Percentiles rank a stretch among this genome's conserved stretches.
These are phyloP conservation scores for Aegilops sharonensis DNA, from an alignment of 176 grass and related monocot genomes.

Conservation along the genomic window DNA sequence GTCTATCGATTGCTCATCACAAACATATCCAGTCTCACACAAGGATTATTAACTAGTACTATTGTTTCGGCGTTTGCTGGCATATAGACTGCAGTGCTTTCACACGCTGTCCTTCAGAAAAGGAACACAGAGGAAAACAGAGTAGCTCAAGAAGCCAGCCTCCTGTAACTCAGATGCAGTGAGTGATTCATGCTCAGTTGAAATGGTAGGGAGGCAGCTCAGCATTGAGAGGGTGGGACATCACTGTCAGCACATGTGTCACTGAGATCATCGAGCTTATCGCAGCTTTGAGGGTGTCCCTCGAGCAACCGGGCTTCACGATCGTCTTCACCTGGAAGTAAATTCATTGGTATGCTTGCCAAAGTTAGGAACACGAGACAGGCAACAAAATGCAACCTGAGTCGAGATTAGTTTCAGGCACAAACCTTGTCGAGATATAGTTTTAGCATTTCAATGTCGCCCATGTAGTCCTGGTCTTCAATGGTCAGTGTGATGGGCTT, in stretches of 20 bases:
- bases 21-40: not conserved
- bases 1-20: not conserved
- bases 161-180: not conserved
- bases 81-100: not conserved
- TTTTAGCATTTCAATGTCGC: slow-evolving; percentile 58
- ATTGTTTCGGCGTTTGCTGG: not conserved
- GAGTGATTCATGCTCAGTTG: slow-evolving; percentile 20
- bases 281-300: slow-evolving; percentile 49
- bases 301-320: slow-evolving; percentile 57
- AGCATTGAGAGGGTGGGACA: slow-evolving; percentile 55
- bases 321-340: slow-evolving; percentile 51
- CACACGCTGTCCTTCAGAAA: slow-evolving; percentile 9
- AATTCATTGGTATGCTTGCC: slow-evolving; percentile 2
- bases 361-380: slow-evolving; percentile 8
- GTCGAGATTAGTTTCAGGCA: not conserved
- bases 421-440: slow-evolving; percentile 55
- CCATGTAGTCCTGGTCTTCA: slow-evolving; percentile 80
- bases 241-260: slow-evolving; percentile 50
- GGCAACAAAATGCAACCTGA: not conserved
- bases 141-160: not conserved
- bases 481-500: slow-evolving; percentile 54
- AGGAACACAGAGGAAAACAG: not conserved
- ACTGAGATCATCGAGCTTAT: slow-evolving; percentile 53
- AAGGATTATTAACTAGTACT: not conserved
- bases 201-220: slow-evolving; percentile 59